Evolutionary conservation across 306 rosid species (phyloP).

Genomic region (Leucaena leucocephala): DNA sequence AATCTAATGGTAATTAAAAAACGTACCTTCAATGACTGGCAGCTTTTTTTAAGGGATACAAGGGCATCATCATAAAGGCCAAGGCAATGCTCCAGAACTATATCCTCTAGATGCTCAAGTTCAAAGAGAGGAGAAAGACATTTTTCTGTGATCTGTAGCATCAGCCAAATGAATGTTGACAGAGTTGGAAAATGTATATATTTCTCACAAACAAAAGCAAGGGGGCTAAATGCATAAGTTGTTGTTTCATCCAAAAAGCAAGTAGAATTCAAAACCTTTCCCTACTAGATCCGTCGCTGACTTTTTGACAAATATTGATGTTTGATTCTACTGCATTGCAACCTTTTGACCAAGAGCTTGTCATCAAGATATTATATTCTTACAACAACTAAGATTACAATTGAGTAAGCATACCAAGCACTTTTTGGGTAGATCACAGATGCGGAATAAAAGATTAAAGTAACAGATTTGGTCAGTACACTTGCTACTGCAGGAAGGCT

Average conservation of each 20-base stretch:
- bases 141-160: slow-evolving; percentile 66
- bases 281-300: neutral
- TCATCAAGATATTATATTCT: neutral
- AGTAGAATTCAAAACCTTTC: slow-evolving; percentile 1
- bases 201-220: neutral
- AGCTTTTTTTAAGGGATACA: slow-evolving; percentile 51
- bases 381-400: neutral
- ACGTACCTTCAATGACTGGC: slow-evolving; percentile 72
- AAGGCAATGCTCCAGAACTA: slow-evolving; percentile 77
- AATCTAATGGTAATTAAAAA: slow-evolving; percentile 14
- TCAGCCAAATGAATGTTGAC: slow-evolving; percentile 20
- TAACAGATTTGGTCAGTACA: neutral
- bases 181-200: neutral
- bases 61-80: slow-evolving; percentile 71
- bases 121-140: slow-evolving; percentile 63
- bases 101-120: slow-evolving; percentile 67
- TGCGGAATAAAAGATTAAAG: slow-evolving; percentile 1
- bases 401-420: neutral
- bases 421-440: neutral
- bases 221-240: neutral
- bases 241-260: neutral
- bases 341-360: neutral
- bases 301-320: neutral
- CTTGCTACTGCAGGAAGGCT: neutral
- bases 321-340: neutral